These are phyloP conservation scores for Rhizomucor miehei DNA, from an alignment of 371 early-diverging fungal genomes.

Conservation along the genomic window DNA sequence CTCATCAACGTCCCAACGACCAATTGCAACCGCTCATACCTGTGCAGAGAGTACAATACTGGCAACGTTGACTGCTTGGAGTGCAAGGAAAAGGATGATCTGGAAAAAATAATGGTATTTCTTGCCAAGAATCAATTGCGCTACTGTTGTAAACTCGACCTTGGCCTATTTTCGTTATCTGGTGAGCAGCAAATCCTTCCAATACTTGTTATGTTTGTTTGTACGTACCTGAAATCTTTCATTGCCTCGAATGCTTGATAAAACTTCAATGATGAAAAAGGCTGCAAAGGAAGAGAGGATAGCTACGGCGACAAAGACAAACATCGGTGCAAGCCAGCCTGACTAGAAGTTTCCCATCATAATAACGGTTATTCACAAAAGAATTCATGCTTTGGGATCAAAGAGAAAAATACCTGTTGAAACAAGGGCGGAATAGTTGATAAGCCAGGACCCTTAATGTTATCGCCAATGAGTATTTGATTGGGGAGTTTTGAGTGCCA, in stretches of 20 bases:
- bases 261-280: conserved; percentile 75
- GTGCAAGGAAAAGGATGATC: conserved; percentile 47
- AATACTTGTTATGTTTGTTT: too few relatives aligned
- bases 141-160: conserved; percentile 58
- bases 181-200: too few relatives aligned
- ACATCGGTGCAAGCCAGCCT: conserved; percentile 42
- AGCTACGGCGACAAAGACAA: conserved; percentile 44
- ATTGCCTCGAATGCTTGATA: conserved; percentile 78
- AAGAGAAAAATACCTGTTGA: conserved; percentile 28
- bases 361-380: too few relatives aligned
- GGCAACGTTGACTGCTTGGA: conserved; percentile 60
- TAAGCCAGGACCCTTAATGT: conserved; percentile 36
- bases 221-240: conserved; percentile 53
- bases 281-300: conserved; percentile 51
- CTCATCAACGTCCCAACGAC: too few relatives aligned
- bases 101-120: conserved; percentile 55
- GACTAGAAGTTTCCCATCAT: conserved; percentile 17
- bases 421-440: conserved; percentile 43
- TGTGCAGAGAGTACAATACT: conserved; percentile 63
- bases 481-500: too few relatives aligned
- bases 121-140: conserved; percentile 53
- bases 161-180: conserved; percentile 23
- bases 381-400: too few relatives aligned
- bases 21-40: conserved; percentile 16
- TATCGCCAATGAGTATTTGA: too few relatives aligned